Percentiles rank a stretch among this genome's conserved stretches.
These are phyloP conservation scores for Aureobasidium zeae DNA, from an alignment of 2,329 filamentous ascomycete species.

Conservation along the genomic window DNA sequence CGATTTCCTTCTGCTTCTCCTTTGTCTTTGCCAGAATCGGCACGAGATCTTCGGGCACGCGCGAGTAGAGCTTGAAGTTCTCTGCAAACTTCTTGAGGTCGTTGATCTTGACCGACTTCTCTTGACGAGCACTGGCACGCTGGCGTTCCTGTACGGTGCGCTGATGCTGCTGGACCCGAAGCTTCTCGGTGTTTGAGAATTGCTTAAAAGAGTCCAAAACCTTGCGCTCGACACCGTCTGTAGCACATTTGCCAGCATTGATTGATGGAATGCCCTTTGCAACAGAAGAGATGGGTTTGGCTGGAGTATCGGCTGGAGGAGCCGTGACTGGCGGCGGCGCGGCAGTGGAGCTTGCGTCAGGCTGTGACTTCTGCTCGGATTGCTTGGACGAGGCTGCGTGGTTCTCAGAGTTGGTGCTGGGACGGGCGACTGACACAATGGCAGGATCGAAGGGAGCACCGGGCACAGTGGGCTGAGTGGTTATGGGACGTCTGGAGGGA, in stretches of 20 bases:
- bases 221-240: conserved; percentile 52
- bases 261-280: not conserved
- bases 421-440: conserved; percentile 67
- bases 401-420: conserved; percentile 27
- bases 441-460: conserved; percentile 77
- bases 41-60: conserved; percentile 83
- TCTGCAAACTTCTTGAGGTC: conserved; percentile 92
- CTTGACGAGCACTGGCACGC: conserved; percentile 49
- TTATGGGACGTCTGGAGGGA: conserved; percentile 73
- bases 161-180: conserved; percentile 47
- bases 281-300: not conserved
- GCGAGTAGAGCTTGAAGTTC: conserved; percentile 88
- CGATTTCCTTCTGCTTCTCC: conserved; percentile 85
- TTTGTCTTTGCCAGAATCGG: conserved; percentile 95
- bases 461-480: conserved; percentile 61
- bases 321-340: not conserved
- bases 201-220: conserved; percentile 55
- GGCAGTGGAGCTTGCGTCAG: conserved; percentile 7
- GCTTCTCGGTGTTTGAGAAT: conserved; percentile 53
- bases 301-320: not conserved
- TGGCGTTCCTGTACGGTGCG: conserved; percentile 43
- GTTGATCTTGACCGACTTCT: conserved; percentile 86
- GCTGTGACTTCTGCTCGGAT: conserved; percentile 23
- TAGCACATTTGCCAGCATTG: conserved; percentile 39
- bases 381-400: conserved; percentile 20